phyloP scores from a whole-genome alignment of 1,284 basidiomycete genomes.

The Kalmanozyma brasiliensis region DNA sequence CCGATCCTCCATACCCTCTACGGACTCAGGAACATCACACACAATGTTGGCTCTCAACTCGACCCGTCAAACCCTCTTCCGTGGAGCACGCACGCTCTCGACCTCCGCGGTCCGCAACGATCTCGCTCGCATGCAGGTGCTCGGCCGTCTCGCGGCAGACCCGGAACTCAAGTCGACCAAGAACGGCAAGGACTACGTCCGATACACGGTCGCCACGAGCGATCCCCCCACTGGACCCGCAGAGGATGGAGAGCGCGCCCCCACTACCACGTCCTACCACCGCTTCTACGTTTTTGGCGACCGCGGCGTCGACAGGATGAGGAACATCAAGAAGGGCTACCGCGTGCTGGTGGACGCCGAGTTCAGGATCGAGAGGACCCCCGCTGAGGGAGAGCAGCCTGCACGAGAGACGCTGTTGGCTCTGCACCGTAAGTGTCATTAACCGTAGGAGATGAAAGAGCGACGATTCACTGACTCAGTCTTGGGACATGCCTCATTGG shows the following conservation, averaged over 20 bases:
- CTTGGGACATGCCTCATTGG: background rate
- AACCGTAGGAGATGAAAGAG: background rate
- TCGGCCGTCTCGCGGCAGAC: slow-evolving; percentile 63
- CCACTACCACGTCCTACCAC: slow-evolving; percentile 57
- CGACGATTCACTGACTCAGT: too few relatives aligned
- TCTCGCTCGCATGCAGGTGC: slow-evolving; percentile 62
- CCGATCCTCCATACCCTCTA: background rate
- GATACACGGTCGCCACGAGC: slow-evolving; percentile 64
- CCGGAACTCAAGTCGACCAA: slow-evolving; percentile 62
- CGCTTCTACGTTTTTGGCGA: slow-evolving; percentile 62
- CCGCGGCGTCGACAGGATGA: slow-evolving; percentile 52
- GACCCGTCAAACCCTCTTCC: slow-evolving; percentile 22
- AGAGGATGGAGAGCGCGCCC: slow-evolving; percentile 49
- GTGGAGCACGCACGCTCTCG: slow-evolving; percentile 50
- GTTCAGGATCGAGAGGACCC: slow-evolving; percentile 55
- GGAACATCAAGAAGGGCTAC: slow-evolving; percentile 59
- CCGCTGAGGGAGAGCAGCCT: slow-evolving; percentile 40
- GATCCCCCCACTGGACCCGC: slow-evolving; percentile 59
- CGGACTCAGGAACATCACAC: background rate
- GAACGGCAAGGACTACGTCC: slow-evolving; percentile 65
- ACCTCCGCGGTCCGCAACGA: slow-evolving; percentile 50
- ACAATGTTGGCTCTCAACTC: slow-evolving; percentile 27
- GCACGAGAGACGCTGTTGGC: slow-evolving; percentile 46
- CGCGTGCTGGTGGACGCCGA: slow-evolving; percentile 63
- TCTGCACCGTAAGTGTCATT: slow-evolving; percentile 51